phyloP scores from a whole-genome alignment of 2,329 filamentous ascomycete species.

The Sporothrix globosa region DNA sequence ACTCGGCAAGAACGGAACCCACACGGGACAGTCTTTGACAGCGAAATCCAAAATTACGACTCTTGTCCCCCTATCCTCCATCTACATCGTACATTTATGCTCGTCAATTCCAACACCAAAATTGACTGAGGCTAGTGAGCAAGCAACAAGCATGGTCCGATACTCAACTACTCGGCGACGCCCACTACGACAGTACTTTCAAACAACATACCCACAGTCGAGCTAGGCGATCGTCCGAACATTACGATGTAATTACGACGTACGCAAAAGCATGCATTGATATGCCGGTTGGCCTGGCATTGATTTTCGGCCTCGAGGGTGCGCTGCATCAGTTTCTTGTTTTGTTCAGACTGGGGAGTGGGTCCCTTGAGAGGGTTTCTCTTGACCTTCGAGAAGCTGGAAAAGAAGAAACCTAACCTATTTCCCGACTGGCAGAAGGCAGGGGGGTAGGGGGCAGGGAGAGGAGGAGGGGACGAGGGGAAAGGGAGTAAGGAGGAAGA shows the following conservation, averaged over 20 bases:
- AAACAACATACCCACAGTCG: neutral
- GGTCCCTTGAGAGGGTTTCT: no score
- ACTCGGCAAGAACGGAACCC: conserved; percentile 10
- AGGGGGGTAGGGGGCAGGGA: no score
- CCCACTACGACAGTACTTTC: neutral
- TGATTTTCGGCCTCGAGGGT: neutral
- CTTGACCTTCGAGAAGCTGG: conserved; percentile 3
- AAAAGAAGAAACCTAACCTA: conserved; percentile 24
- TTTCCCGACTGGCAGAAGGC: conserved; percentile 17
- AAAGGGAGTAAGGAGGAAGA: neutral
- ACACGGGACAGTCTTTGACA: conserved; percentile 3
- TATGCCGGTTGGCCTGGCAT: neutral
- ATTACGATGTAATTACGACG: neutral
- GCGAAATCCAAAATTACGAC: conserved; percentile 20
- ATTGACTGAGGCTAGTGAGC: neutral
- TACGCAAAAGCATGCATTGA: neutral
- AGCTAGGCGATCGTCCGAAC: conserved; percentile 14
- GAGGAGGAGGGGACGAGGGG: no score
- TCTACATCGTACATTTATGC: neutral
- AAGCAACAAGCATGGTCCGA: neutral
- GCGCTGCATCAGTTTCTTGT: neutral
- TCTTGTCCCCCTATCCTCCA: neutral
- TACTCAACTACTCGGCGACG: no score
- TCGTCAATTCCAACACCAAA: conserved; percentile 8
- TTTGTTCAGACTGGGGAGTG: no score